These are phyloP conservation scores for Gypsophila paniculata DNA, from an alignment of 179 eudicot species.

Conservation along the genomic window DNA sequence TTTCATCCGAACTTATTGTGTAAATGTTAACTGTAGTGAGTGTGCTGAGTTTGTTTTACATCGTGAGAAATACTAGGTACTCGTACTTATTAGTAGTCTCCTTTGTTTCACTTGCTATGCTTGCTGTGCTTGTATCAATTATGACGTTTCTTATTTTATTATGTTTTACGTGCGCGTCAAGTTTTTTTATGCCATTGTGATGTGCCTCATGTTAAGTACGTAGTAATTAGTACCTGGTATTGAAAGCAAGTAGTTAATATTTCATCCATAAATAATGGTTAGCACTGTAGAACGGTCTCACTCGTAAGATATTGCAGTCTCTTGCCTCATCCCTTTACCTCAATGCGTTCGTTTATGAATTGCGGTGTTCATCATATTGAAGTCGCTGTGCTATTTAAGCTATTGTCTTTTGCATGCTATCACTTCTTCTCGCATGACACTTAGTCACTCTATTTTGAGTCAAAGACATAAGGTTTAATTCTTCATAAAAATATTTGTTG, in stretches of 20 bases:
- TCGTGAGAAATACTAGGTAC: background rate
- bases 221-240: no score
- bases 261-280: no score
- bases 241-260: no score
- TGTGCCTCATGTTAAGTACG: background rate
- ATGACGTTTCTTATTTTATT: background rate
- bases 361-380: background rate
- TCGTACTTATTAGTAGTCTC: background rate
- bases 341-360: background rate
- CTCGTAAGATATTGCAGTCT: no score
- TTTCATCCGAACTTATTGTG: background rate
- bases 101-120: slow-evolving; percentile 1
- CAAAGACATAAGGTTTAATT: background rate
- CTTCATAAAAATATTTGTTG: background rate
- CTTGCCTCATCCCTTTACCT: background rate
- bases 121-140: background rate
- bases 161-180: background rate
- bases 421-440: background rate
- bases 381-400: background rate
- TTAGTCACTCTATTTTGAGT: background rate
- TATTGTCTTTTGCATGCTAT: background rate
- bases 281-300: no score
- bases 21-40: background rate
- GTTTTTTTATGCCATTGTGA: background rate
- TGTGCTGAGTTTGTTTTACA: no score